Conservation (phyloP, 1,284 basidiomycete genomes). For the Phellinidium pouzarii region DNA sequence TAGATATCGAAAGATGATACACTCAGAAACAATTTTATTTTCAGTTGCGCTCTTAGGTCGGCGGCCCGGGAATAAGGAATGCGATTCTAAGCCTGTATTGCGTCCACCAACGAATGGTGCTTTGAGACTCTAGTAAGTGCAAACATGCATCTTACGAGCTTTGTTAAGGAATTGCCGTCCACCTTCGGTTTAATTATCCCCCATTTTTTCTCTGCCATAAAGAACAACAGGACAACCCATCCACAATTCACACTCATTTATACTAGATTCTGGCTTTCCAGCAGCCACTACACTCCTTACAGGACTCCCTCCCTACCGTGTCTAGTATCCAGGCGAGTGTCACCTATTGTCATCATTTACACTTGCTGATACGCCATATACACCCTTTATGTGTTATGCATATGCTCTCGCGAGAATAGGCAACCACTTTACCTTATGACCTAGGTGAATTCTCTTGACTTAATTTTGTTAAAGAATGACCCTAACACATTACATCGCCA, state of each 20-base stretch:
- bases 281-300: neutral
- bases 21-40: too few relatives aligned
- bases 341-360: neutral
- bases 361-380: neutral
- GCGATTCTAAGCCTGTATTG: neutral
- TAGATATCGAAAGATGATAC: too few relatives aligned
- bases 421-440: constrained; percentile 8
- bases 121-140: neutral
- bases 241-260: neutral
- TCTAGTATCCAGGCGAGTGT: neutral
- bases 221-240: neutral
- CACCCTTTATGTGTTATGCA: neutral
- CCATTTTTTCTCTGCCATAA: neutral
- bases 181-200: neutral
- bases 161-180: neutral
- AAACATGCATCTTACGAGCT: neutral
- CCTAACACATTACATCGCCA: neutral
- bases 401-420: neutral
- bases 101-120: neutral
- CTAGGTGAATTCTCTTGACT: neutral
- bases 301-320: neutral
- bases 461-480: neutral
- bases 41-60: too few relatives aligned
- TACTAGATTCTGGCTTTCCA: constrained; percentile 8
- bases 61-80: neutral